phyloP scores from a whole-genome alignment of 176 grass and related monocot genomes.

The Urochloa ruziziensis region DNA sequence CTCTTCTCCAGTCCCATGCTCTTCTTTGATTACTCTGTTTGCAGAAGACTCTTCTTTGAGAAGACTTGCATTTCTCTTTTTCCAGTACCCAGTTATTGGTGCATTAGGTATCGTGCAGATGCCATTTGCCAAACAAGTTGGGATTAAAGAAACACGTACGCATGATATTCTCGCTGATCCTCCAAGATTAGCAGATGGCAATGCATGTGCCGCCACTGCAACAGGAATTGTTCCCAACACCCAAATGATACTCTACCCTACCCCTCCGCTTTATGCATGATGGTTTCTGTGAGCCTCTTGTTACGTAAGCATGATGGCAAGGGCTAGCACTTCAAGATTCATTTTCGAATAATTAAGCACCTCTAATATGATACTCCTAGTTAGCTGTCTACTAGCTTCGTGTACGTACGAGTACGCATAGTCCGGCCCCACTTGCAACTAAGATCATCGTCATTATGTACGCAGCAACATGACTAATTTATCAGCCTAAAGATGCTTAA shows the following conservation, averaged over 20 bases:
- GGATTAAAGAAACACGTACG: not conserved
- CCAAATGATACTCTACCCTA: not conserved
- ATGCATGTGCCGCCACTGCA: not conserved
- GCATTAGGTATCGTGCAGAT: constrained; percentile 13
- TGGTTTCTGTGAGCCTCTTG: not conserved
- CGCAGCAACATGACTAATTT: not conserved
- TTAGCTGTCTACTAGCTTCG: not conserved
- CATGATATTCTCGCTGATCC: constrained; percentile 13
- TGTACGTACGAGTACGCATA: not conserved
- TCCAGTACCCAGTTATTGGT: not conserved
- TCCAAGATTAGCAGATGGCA: constrained; percentile 1
- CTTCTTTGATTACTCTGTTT: no score
- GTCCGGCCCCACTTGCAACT: not conserved
- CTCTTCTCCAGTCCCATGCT: no score
- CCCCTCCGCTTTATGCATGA: not conserved
- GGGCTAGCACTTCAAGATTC: not conserved
- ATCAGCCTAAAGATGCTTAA: not conserved
- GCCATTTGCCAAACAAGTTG: not conserved
- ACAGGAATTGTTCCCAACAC: not conserved
- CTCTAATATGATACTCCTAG: not conserved
- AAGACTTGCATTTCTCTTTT: not conserved
- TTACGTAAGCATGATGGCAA: constrained; percentile 7
- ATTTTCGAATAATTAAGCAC: not conserved
- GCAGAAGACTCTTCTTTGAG: not conserved
- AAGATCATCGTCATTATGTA: not conserved